A percentile compares a stretch with the other conserved stretches of the same genome.
These are phyloP conservation scores for Penicillium tannophilum DNA, from an alignment of 495 filamentous ascomycete species.

Conservation along the genomic window DNA sequence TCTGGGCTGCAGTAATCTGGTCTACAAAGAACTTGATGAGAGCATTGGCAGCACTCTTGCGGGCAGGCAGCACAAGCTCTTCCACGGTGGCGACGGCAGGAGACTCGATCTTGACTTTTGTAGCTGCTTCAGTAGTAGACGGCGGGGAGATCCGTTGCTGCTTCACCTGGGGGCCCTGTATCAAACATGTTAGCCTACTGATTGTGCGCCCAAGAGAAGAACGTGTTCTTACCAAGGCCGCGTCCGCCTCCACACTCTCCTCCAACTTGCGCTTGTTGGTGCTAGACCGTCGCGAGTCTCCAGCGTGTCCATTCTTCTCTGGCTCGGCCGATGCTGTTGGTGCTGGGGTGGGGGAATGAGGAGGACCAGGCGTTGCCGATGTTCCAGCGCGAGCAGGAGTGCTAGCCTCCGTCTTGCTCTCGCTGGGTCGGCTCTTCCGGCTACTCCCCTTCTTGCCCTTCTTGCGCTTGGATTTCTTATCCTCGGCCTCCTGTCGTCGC, in stretches of 20 bases:
- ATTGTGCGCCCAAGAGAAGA: background rate
- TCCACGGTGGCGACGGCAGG: slow-evolving; percentile 28
- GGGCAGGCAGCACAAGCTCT: slow-evolving; percentile 50
- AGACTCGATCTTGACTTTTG: slow-evolving; percentile 38
- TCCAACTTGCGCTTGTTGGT: slow-evolving; percentile 50
- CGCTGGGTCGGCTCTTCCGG: slow-evolving; percentile 42
- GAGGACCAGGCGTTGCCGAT: slow-evolving; percentile 33
- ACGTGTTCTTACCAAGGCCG: slow-evolving; percentile 27
- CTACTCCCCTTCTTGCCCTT: slow-evolving; percentile 48
- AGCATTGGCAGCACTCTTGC: slow-evolving; percentile 51
- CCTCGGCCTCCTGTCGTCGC: slow-evolving; percentile 53
- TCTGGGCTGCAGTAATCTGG: slow-evolving; percentile 52
- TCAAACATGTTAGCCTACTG: slow-evolving; percentile 16
- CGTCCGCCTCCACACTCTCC: slow-evolving; percentile 38
- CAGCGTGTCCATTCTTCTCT: slow-evolving; percentile 34
- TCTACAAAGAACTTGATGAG: slow-evolving; percentile 58
- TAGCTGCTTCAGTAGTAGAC: slow-evolving; percentile 17
- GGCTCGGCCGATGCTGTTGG: slow-evolving; percentile 30
- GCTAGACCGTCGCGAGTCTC: slow-evolving; percentile 34
- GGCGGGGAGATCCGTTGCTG: slow-evolving; percentile 42
- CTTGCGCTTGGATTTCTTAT: slow-evolving; percentile 50
- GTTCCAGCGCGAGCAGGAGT: slow-evolving; percentile 36
- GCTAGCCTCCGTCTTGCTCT: slow-evolving; percentile 40
- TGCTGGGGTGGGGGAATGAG: slow-evolving; percentile 23
- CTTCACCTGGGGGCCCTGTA: slow-evolving; percentile 43